Percentiles rank a stretch among this genome's conserved stretches.
Evolutionary conservation across 306 rosid genomes (phyloP).

Genomic region (Ammopiptanthus mongolicus): DNA sequence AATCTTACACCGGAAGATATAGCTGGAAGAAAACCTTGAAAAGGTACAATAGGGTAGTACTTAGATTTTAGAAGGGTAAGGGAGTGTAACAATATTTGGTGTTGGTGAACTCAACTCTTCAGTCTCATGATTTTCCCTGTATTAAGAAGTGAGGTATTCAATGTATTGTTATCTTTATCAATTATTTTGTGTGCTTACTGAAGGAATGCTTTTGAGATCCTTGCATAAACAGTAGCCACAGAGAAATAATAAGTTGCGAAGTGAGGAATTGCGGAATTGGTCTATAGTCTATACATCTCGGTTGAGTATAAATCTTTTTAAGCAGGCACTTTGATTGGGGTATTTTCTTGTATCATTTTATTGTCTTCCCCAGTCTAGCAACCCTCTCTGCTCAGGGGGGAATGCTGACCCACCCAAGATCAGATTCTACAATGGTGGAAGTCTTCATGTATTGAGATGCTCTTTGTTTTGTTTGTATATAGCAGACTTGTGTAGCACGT

Average conservation of each 20-base stretch:
- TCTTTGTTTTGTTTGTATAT: background rate
- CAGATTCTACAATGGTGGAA: background rate
- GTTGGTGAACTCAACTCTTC: background rate
- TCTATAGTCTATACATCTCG: background rate
- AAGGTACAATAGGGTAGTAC: background rate
- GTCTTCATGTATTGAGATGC: background rate
- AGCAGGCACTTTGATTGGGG: background rate
- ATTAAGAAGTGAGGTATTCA: background rate
- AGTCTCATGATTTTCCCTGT: background rate
- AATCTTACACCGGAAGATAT: slow-evolving; percentile 72
- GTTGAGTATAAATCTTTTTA: background rate
- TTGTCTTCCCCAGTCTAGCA: background rate
- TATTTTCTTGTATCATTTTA: background rate
- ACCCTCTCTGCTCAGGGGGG: background rate
- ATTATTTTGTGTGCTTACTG: background rate
- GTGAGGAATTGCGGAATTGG: background rate
- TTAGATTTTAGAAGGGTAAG: background rate
- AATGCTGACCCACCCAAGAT: background rate
- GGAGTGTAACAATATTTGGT: background rate
- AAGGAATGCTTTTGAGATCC: background rate
- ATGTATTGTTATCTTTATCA: background rate
- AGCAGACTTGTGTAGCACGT: background rate
- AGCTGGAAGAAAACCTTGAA: slow-evolving; percentile 52
- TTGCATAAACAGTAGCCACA: background rate
- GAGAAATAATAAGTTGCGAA: background rate